A percentile compares a stretch with the other conserved stretches of the same genome.
Conservation (phyloP, 2,329 filamentous ascomycete species). For the Ceratocystis eucalypticola region DNA sequence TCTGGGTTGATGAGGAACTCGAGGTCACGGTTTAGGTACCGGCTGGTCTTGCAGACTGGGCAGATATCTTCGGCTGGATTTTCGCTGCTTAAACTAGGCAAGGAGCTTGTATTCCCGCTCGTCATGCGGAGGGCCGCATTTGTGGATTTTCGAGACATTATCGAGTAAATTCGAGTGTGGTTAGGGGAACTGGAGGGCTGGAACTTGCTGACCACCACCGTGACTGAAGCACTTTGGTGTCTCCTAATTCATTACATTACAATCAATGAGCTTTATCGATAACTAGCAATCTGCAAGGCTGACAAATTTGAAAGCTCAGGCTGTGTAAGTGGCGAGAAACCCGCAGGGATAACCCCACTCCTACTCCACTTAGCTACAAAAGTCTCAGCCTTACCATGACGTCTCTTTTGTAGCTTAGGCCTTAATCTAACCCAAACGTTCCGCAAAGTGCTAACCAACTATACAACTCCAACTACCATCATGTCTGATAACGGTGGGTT, state of each 20-base stretch:
- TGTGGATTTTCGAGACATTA: conserved; percentile 29
- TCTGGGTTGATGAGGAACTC: conserved; percentile 92
- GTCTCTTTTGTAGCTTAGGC: background rate
- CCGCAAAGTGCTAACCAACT: background rate
- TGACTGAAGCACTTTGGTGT: background rate
- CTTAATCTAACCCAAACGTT: too few species aligned
- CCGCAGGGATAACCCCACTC: background rate
- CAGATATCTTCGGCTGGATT: conserved; percentile 54
- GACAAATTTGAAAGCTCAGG: background rate
- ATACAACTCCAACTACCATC: background rate
- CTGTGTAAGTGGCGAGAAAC: background rate
- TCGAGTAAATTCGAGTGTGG: background rate
- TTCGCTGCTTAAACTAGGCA: conserved; percentile 23
- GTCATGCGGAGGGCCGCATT: conserved; percentile 19
- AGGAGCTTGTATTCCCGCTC: conserved; percentile 5
- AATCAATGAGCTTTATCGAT: background rate
- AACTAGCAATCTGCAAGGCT: conserved; percentile 3
- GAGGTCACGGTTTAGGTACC: conserved; percentile 90
- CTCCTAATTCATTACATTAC: background rate
- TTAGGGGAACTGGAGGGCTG: background rate
- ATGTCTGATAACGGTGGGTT: conserved; percentile 33
- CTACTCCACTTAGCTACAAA: background rate
- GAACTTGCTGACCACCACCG: background rate
- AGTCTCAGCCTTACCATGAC: conserved; percentile 24
- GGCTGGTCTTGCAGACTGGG: conserved; percentile 91